Base-by-base conservation (phyloP, 306 rosid genomes). In the Geum urbanum region DNA sequence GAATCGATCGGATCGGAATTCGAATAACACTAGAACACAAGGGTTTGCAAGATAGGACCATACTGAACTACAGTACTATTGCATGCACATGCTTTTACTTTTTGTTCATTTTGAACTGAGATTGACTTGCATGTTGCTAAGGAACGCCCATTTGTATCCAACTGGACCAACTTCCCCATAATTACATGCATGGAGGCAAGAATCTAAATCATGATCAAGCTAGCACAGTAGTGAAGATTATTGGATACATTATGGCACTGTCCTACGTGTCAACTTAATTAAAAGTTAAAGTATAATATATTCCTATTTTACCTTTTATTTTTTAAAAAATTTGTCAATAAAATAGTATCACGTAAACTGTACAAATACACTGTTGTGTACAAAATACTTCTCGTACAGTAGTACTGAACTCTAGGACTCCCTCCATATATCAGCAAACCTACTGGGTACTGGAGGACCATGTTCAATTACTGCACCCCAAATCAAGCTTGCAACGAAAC, bases 401-500 rank as follows among this genome's bases (percentile, higher is more conserved):
- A 16, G 43, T 8, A 59, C 56, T 37, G 14, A 69, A 69, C 41
- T 8, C 18, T 20, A 40, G 53, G 52, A 32, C 52, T 24, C 41
- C 39, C 44, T 32, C 37, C 37, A 32, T 32, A 32, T 32, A 32
- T 69, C 52, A 57, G 63, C 52, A 2, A 69, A 41, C 19, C 9
- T 16, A 22, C 22, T 46, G 37, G 46, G 15, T 60, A 14, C 24
- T 45, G 0, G 16, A 6, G 65, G 65, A 37, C 65, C 65, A 60
- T 37, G 46, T 8, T 7, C 46, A 16, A 27, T 60, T 13, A 58
- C 32, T 58, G 63, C 63, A 27, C 19, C 43, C 63, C 11, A 14
- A 35, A 37, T 60, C 65, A 60, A 14, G 44, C 37, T 35, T 15
- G 63, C 63, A 57, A 57, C 10, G 43, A 60, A 60, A 60, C 19